Evolutionary conservation across 169 alveolate genomes (phyloP).

Genomic region (Amoebophrya sp.): DNA sequence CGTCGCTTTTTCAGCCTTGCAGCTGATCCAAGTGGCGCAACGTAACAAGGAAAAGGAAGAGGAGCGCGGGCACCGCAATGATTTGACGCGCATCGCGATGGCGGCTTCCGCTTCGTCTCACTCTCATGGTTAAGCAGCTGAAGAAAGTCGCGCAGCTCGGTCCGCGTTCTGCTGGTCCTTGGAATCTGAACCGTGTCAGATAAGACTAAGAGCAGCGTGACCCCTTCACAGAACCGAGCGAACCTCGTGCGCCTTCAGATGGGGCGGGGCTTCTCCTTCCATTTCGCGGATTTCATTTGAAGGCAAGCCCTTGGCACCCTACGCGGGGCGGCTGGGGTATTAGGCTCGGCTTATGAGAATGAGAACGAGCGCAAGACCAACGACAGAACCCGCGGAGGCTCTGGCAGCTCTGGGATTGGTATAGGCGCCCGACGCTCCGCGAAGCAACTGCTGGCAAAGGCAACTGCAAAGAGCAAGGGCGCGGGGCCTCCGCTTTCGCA

Average conservation of each 20-base stretch:
- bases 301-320: background rate
- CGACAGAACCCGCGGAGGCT: background rate
- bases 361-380: background rate
- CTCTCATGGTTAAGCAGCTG: background rate
- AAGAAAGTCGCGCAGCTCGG: background rate
- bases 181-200: background rate
- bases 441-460: background rate
- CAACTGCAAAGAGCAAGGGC: background rate
- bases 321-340: background rate
- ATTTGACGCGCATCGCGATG: background rate
- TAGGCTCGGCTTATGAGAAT: background rate
- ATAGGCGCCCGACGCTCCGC: background rate
- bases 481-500: background rate
- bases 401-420: background rate
- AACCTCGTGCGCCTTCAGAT: background rate
- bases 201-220: background rate
- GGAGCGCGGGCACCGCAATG: background rate
- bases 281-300: background rate
- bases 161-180: background rate
- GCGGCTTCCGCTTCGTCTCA: too few species aligned
- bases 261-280: background rate
- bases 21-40: background rate
- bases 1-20: background rate
- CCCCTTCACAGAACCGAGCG: background rate
- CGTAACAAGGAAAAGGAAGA: background rate